A percentile compares a stretch with the other conserved stretches of the same genome.
phyloP scores from a whole-genome alignment of 257 asterid species.

The Rehmannia glutinosa region DNA sequence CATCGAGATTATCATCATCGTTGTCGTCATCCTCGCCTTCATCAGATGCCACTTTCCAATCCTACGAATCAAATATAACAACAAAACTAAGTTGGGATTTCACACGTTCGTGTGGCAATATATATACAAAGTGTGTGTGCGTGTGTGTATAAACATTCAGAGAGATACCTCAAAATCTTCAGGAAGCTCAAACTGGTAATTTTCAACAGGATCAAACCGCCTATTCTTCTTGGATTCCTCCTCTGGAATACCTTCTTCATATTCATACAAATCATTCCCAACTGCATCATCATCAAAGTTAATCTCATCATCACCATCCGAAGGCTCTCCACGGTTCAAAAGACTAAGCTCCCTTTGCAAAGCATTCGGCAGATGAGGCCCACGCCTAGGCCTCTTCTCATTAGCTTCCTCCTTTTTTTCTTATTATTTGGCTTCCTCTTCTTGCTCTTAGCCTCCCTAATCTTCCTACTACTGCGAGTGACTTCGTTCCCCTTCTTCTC shows the following conservation, averaged over 20 bases:
- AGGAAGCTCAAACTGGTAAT: slow-evolving; percentile 73
- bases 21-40: slow-evolving; percentile 51
- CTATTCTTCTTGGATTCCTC: slow-evolving; percentile 74
- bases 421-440: slow-evolving; percentile 25
- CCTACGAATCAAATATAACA: slow-evolving; percentile 33
- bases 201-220: slow-evolving; percentile 75
- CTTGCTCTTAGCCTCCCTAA: slow-evolving; percentile 12
- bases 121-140: background rate
- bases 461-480: slow-evolving; percentile 19
- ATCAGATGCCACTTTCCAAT: slow-evolving; percentile 71
- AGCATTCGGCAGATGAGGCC: slow-evolving; percentile 74
- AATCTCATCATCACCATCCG: slow-evolving; percentile 30
- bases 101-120: background rate
- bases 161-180: slow-evolving; percentile 62
- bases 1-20: slow-evolving; percentile 21
- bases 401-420: slow-evolving; percentile 17
- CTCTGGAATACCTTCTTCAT: slow-evolving; percentile 70
- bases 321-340: slow-evolving; percentile 14
- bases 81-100: background rate
- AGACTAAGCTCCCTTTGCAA: slow-evolving; percentile 45
- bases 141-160: background rate
- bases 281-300: slow-evolving; percentile 29
- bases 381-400: slow-evolving; percentile 37
- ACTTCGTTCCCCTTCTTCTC: slow-evolving; percentile 26
- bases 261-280: slow-evolving; percentile 58